Percentiles rank a stretch among this genome's conserved stretches.
These are phyloP conservation scores for Dittrichia graveolens DNA, from an alignment of 129 eudicot genomes.

Conservation along the genomic window DNA sequence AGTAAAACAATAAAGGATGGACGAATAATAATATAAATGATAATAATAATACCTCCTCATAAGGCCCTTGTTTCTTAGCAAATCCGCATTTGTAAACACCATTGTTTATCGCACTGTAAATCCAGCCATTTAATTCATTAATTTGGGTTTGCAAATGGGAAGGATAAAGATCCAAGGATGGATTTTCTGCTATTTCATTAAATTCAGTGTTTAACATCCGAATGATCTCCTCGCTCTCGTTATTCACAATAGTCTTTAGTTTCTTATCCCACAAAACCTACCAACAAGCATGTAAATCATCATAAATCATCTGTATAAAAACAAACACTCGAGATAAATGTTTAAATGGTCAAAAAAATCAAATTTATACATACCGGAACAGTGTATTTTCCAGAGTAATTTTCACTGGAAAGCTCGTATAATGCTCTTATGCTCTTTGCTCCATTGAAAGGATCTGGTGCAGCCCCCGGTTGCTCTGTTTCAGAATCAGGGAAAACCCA, in stretches of 20 bases:
- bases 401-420: conserved; percentile 82
- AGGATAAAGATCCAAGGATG: conserved; percentile 82
- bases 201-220: conserved; percentile 89
- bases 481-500: conserved; percentile 83
- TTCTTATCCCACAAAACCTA: conserved; percentile 97
- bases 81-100: conserved; percentile 94
- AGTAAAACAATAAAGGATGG: background rate
- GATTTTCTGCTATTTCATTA: conserved; percentile 80
- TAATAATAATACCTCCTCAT: conserved; percentile 57
- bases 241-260: conserved; percentile 77
- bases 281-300: conserved; percentile 23
- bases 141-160: conserved; percentile 64
- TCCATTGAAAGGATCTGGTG: conserved; percentile 72
- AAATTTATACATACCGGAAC: conserved; percentile 71
- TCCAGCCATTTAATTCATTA: conserved; percentile 75
- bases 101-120: conserved; percentile 73
- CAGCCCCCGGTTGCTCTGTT: conserved; percentile 81
- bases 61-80: conserved; percentile 91
- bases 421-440: conserved; percentile 73
- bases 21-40: background rate
- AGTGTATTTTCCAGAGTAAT: conserved; percentile 84
- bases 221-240: conserved; percentile 91
- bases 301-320: conserved; percentile 7
- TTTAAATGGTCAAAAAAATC: background rate
- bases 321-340: background rate